Evolutionary conservation across 345 rosid species (phyloP), one percentile per base, ranked within the genome.

Genomic region (Salix exigua): DNA sequence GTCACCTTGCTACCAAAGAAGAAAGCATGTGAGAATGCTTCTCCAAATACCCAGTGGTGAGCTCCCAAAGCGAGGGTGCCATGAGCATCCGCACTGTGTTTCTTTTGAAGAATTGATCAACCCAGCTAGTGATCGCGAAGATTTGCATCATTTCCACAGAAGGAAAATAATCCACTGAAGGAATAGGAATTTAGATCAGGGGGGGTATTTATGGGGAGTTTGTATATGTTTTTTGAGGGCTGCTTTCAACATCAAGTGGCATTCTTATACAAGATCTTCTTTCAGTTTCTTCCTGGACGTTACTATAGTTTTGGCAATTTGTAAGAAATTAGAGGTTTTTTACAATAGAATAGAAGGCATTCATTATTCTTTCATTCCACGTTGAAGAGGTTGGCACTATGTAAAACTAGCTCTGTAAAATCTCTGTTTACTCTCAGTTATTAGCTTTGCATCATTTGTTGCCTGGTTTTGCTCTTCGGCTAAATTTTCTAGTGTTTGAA

Each of bases 11-110:
- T 81, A 68, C 78, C 84, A 44, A 83, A 73, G 83, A 89, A 55
- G 76, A 83, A 82, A 33, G 82, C 86, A 70, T 92, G 72, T 28
- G 96, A 94, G 77, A 89, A 90, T 81, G 82, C 83, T 68, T 88
- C 97, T 74, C 97, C 96, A 58, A 91, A 91, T 83, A 91, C 89
- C 74, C 87, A 75, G 70, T 70, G 28, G 75, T 76, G 73, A 80
- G 71, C 75, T 78, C 81, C 55, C 10, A 21, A 10, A 66, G 30
- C 46, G 71, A 44, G 66, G 28, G 30, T 60, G 46, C 51, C 28
- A 21, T 37, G 71, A 55, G 66, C 70, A 28, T 67, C 71, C 4
- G 17, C 30, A 35, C 38, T 55, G 76, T 19, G 61, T 63, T 68
- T 64, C 26, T 10, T 31, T 68, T 44, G 64, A 35, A 10, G 62